Conservation (phyloP, 2,329 filamentous ascomycete species). For the Colletotrichum phormii region DNA sequence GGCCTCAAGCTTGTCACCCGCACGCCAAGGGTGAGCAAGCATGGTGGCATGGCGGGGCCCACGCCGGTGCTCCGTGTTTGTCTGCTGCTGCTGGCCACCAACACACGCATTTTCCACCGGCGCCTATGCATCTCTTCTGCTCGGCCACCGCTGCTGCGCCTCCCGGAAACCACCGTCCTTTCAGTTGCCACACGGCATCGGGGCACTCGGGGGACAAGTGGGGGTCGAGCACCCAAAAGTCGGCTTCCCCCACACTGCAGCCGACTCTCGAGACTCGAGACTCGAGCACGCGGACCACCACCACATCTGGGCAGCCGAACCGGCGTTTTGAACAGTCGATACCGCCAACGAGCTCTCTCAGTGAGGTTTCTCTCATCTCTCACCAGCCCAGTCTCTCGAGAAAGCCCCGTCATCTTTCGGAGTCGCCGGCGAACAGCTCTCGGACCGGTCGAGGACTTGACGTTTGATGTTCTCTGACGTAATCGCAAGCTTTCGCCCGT, state of each 20-base stretch:
- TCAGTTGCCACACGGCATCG: conserved; percentile 11
- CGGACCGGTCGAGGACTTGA: conserved; percentile 16
- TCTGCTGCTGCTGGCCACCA: background rate
- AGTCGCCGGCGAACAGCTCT: conserved; percentile 8
- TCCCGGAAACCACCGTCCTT: conserved; percentile 13
- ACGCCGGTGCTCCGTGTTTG: conserved; percentile 2
- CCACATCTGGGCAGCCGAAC: background rate
- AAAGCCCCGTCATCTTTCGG: background rate
- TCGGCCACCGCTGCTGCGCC: conserved; percentile 3
- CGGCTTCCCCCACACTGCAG: background rate
- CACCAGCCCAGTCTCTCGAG: background rate
- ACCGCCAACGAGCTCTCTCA: background rate
- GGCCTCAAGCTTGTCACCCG: background rate
- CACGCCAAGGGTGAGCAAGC: conserved; percentile 4
- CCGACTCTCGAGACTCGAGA: background rate
- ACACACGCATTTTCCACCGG: background rate
- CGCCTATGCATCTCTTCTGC: background rate
- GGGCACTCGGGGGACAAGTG: conserved; percentile 8
- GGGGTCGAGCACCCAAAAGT: conserved; percentile 7
- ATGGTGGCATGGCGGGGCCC: background rate
- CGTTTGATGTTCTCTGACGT: conserved; percentile 16
- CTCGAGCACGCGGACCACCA: background rate
- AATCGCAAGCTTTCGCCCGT: conserved; percentile 6
- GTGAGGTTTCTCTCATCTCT: background rate
- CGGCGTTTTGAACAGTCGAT: background rate